These are phyloP conservation scores for Penicillium tannophilum DNA, from an alignment of 495 filamentous ascomycete genomes.

Conservation along the genomic window DNA sequence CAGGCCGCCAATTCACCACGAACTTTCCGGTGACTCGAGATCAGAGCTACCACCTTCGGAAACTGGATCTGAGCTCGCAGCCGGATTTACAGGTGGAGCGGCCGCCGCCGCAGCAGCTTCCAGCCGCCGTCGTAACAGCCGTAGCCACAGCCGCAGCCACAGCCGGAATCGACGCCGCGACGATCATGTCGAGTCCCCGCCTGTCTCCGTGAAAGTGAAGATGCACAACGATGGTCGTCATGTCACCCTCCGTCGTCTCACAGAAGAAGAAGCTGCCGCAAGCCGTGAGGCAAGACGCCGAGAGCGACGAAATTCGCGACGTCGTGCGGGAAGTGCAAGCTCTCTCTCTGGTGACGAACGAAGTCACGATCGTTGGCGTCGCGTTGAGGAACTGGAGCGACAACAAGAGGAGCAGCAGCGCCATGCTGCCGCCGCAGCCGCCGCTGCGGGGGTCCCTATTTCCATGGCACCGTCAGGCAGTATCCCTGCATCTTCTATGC, in stretches of 20 bases:
- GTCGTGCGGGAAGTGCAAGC: slow-evolving; percentile 47
- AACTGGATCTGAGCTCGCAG: slow-evolving; percentile 40
- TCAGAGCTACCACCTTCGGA: slow-evolving; percentile 31
- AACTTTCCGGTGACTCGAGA: slow-evolving; percentile 58
- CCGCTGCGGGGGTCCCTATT: slow-evolving; percentile 11
- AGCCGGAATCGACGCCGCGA: slow-evolving; percentile 36
- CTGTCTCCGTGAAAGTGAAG: slow-evolving; percentile 78
- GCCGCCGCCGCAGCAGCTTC: slow-evolving; percentile 33
- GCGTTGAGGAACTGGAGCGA: slow-evolving; percentile 54
- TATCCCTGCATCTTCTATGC: slow-evolving; percentile 33
- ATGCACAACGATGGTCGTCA: slow-evolving; percentile 79
- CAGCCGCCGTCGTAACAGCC: slow-evolving; percentile 8
- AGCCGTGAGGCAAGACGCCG: slow-evolving; percentile 57
- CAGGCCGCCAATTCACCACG: slow-evolving; percentile 53
- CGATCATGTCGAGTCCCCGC: slow-evolving; percentile 54
- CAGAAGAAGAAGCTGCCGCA: slow-evolving; percentile 76
- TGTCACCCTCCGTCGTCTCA: slow-evolving; percentile 77
- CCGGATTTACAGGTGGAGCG: slow-evolving; percentile 47
- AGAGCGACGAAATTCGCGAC: slow-evolving; percentile 44
- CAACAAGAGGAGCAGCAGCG: slow-evolving; percentile 52
- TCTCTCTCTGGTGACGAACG: slow-evolving; percentile 49
- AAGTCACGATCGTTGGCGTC: slow-evolving; percentile 51
- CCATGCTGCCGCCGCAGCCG: slow-evolving; percentile 35
- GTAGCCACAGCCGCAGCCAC: slow-evolving; percentile 1
- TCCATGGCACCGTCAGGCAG: slow-evolving; percentile 32